Base-by-base conservation (phyloP, 2,329 filamentous ascomycete species). In the Metarhizium rileyi region DNA sequence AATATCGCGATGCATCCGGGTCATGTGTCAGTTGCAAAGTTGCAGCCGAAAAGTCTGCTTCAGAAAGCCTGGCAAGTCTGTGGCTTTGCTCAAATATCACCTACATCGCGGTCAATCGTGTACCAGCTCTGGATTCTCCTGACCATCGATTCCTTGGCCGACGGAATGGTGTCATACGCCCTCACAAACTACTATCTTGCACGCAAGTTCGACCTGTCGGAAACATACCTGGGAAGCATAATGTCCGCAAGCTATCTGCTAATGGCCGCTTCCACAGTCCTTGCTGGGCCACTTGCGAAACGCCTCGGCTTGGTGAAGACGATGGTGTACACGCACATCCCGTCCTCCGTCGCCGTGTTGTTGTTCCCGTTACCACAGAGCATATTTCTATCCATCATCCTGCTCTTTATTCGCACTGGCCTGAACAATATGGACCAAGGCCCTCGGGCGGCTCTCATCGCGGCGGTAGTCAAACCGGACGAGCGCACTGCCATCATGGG, bases 401-500 rank as follows among this genome's bases (percentile, higher is more conserved):
- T 86, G 0, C 66, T 86, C 1, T 70, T 83, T 25, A 61, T 85
- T 20, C 73, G 82, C 5, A 71, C 80, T 3, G 78, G 78, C 0
- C 67, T 86, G 42, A 85, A 85, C 57, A 81, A 76, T 53, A 84
- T 86, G 80, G 83, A 86, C 54, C 82, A 86, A 66, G 81, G 79
- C 0, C 83, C 83, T 0, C 71, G 83, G 2, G 70, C 81, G 1
- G 81, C 83, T 0, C 79, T 86, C 50, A 83, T 86, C 46, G 80
- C 82, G 1, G 81, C 81, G 0, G 79, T 84, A 0, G 81, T 86
- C 3, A 76, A 73, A 53, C 76, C 81, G 0, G 75, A 79, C 48
- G 83, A 86, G 63, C 70, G 82, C 2, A 86, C 83, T 0, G 82
- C 81, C 0, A 80, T 83, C n/a, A 82, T 86, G 79, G 83, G 83